Conservation (phyloP, 2,329 filamentous ascomycete species). For the Coniochaeta sp. region DNA sequence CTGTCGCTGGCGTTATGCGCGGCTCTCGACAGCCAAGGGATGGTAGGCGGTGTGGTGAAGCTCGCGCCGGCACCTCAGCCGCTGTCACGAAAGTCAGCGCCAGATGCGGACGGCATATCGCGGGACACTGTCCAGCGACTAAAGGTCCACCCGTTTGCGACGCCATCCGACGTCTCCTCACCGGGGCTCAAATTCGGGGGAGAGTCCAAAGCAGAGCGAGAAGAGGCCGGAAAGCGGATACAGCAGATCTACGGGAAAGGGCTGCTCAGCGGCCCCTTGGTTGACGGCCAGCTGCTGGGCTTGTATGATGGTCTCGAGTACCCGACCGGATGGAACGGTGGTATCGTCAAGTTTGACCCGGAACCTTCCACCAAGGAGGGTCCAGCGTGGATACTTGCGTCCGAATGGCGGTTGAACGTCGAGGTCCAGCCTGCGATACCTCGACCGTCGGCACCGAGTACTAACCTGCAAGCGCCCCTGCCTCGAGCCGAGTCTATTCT, state of each 20-base stretch:
- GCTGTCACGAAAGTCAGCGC: conserved; percentile 55
- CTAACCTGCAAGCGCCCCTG: conserved; percentile 47
- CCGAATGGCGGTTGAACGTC: conserved; percentile 65
- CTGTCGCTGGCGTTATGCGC: conserved; percentile 72
- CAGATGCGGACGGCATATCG: conserved; percentile 27
- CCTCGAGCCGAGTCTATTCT: conserved; percentile 46
- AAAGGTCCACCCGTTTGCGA: conserved; percentile 74
- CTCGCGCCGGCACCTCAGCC: conserved; percentile 75
- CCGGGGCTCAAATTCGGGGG: conserved; percentile 79
- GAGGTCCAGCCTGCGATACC: conserved; percentile 71
- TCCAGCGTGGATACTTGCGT: conserved; percentile 66
- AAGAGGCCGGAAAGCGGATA: conserved; percentile 67
- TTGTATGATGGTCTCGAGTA: conserved; percentile 44
- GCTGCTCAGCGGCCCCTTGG: conserved; percentile 76
- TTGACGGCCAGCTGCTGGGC: conserved; percentile 76
- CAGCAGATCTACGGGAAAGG: conserved; percentile 64
- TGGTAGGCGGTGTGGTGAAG: conserved; percentile 82
- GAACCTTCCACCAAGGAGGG: conserved; percentile 39
- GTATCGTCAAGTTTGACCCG: conserved; percentile 70
- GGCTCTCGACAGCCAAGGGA: conserved; percentile 60
- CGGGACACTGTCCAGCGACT: conserved; percentile 43
- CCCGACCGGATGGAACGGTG: conserved; percentile 69
- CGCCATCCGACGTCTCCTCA: conserved; percentile 43
- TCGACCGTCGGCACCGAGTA: conserved; percentile 45
- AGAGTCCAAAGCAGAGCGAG: conserved; percentile 74